phyloP scores from a whole-genome alignment of 1,284 basidiomycete genomes.

The Sanghuangporus baumii region DNA sequence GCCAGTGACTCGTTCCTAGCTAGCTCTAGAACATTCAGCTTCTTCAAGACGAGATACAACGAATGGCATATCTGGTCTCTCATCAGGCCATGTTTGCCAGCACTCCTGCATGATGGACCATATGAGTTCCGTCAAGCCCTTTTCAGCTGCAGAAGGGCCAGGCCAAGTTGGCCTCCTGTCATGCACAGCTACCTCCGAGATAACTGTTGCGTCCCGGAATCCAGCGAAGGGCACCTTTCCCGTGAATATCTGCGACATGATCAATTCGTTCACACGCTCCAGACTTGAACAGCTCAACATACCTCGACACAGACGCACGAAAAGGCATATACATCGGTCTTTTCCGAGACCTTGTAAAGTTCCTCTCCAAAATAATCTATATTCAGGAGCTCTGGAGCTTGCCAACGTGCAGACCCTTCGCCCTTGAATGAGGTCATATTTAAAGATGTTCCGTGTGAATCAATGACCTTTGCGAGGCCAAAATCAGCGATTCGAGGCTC shows the following conservation, averaged over 20 bases:
- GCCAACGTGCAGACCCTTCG: constrained; percentile 8
- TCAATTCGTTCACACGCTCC: neutral
- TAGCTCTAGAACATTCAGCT: no score
- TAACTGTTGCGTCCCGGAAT: constrained; percentile 1
- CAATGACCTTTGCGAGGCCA: constrained; percentile 7
- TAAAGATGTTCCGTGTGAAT: neutral
- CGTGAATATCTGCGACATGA: constrained; percentile 5
- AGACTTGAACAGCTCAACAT: neutral
- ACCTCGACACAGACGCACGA: constrained; percentile 14
- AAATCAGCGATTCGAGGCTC: constrained; percentile 10
- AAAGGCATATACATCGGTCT: constrained; percentile 14
- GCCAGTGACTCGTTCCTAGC: neutral
- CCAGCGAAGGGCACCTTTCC: constrained; percentile 5
- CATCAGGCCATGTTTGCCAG: constrained; percentile 1
- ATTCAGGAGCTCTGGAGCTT: constrained; percentile 13
- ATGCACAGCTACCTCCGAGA: constrained; percentile 8
- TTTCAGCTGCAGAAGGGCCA: neutral
- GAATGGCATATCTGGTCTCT: constrained; percentile 5
- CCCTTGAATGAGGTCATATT: constrained; percentile 4
- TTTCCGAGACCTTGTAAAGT: neutral
- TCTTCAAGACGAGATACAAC: neutral
- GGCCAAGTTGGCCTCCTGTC: constrained; percentile 5
- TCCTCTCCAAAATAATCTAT: neutral
- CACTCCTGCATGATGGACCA: constrained; percentile 10
- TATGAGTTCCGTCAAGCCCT: neutral